These are phyloP conservation scores for Trametes maxima DNA, from an alignment of 768 basidiomycete genomes.

Conservation along the genomic window DNA sequence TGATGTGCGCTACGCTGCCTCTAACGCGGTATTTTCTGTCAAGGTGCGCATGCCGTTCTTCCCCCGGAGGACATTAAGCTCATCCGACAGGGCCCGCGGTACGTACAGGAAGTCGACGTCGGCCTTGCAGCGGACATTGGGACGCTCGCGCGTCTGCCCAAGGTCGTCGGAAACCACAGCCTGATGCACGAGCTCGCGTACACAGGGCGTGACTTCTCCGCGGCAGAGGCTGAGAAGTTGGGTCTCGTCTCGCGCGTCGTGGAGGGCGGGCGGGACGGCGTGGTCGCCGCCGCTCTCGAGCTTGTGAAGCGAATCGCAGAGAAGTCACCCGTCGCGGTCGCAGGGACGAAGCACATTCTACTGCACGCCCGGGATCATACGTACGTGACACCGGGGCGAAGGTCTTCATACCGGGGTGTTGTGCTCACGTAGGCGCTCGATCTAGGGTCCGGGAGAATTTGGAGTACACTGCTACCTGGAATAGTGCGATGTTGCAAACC, in stretches of 20 bases:
- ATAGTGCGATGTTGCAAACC: constrained; percentile 52
- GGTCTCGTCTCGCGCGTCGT: constrained; percentile 80
- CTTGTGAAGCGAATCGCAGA: constrained; percentile 65
- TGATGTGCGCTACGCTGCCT: constrained; percentile 77
- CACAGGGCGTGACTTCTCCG: constrained; percentile 70
- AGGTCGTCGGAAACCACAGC: constrained; percentile 74
- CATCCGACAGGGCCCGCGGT: no score
- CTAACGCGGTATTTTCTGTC: constrained; percentile 65
- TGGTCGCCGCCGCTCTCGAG: constrained; percentile 64
- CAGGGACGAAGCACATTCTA: constrained; percentile 77
- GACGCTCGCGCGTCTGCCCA: constrained; percentile 79
- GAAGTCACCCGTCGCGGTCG: constrained; percentile 81
- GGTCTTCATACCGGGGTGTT: background rate
- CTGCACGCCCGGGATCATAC: constrained; percentile 79
- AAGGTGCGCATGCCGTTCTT: constrained; percentile 50
- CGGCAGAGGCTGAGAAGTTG: constrained; percentile 63
- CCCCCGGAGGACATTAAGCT: background rate
- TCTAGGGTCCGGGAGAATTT: constrained; percentile 48
- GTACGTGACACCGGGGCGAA: constrained; percentile 41
- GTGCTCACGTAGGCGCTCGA: background rate
- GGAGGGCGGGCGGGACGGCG: constrained; percentile 63
- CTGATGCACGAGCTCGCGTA: constrained; percentile 75
- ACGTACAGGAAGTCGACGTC: constrained; percentile 75
- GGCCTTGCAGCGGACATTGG: constrained; percentile 90
- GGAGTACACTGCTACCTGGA: constrained; percentile 62